Base-by-base conservation (phyloP, 441 rosid genomes). In the Pelargonium australe region DNA sequence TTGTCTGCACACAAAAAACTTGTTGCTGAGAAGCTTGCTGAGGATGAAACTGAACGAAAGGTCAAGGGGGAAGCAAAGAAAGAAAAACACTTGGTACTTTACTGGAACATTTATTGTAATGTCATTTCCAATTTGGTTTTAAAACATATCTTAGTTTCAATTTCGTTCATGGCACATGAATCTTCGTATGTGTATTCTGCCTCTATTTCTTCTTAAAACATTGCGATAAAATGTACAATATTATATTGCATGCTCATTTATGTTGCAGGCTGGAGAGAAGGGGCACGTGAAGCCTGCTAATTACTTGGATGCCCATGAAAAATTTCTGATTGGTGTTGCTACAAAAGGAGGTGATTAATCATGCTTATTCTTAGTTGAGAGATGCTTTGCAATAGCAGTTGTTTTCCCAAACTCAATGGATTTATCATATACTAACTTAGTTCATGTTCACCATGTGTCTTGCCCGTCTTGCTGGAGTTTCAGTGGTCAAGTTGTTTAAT, bases 401-500 rank as follows among this genome's bases (percentile, higher is more conserved):
- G 60, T 37, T 64, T 16, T 65, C 65, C 66, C 51, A 61, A 45
- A 13, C 51, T 70, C 62, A 63, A 53, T 78, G 41, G 16, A 1
- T 43, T 67, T 16, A 70, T 64, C 60, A 65, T 12, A 0, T 75
- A 68, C 84, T 86, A 73, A 85, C 80, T 63, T 65, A n/a, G 63
- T 72, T 81, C 25, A 41, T 2, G 1, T 71, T 72, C 70, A 12
- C 69, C 44, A 20, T 75, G 58, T 66, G 8, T 37, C 41, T 34
- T 34, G 6, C 40, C 6, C 5, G 63, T 20, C 67, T 63, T 83
- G 64, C 79, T 74, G 83, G 78, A 64, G 57, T 75, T 82, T 73
- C 87, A 90, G 99, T 89, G 87, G 99, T 95, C 81, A 95, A 91
- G 82, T 72, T 95, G 68, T 95, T 95, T 66, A 90, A 91, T 77